Evolutionary conservation across 176 grass and related monocot genomes (phyloP).

Genomic region (Ananas comosus): DNA sequence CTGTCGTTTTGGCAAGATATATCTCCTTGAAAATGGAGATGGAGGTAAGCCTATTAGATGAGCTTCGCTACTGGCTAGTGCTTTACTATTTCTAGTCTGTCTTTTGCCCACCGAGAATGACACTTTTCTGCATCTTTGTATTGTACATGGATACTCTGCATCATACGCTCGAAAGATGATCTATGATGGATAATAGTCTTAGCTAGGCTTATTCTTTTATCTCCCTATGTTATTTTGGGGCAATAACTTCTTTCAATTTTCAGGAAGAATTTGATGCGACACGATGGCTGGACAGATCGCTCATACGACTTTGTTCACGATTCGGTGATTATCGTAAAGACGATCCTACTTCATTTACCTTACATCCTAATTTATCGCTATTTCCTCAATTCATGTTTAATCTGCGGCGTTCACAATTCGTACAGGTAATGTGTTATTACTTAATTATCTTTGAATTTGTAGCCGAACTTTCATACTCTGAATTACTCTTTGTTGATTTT

Average conservation of each 20-base stretch:
- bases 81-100: too few relatives aligned
- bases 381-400: slow-evolving; percentile 99
- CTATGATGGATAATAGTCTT: too few relatives aligned
- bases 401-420: slow-evolving; percentile 87
- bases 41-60: slow-evolving; percentile 43
- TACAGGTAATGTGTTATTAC: slow-evolving; percentile 52
- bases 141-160: neutral
- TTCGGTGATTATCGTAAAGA: slow-evolving; percentile 97
- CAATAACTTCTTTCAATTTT: neutral
- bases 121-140: neutral
- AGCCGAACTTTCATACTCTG: neutral
- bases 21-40: slow-evolving; percentile 99
- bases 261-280: slow-evolving; percentile 96
- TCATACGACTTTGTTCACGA: slow-evolving; percentile 83
- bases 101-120: neutral
- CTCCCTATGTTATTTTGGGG: neutral
- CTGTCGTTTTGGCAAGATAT: slow-evolving; percentile 91
- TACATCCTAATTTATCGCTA: slow-evolving; percentile 90
- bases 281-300: slow-evolving; percentile 90
- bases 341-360: slow-evolving; percentile 79
- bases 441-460: neutral
- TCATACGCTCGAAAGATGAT: neutral
- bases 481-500: slow-evolving; percentile 1
- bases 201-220: too few relatives aligned
- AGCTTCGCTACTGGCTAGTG: too few relatives aligned